Base-by-base conservation (phyloP, 1,139 yeast species). In the Pneumocystis sp. region DNA sequence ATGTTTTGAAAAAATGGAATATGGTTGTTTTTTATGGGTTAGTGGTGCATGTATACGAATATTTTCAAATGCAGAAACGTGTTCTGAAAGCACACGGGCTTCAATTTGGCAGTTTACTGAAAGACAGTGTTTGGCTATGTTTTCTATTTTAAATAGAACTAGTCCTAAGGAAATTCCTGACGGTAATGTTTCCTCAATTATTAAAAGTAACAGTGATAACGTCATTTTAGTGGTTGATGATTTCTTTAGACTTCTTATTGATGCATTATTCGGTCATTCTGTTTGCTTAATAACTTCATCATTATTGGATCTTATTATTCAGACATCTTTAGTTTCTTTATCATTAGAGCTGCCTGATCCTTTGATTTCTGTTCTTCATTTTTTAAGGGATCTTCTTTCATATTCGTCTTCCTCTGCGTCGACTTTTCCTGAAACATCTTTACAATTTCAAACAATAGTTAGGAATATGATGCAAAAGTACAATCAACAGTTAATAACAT, bases 1-100 rank as follows among this genome's bases (percentile, higher is more conserved):
- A 59, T 93, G 95, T 5, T 91, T 89, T 76, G 80, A 84, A 63
- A 76, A 78, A 62, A 86, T 86, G 44, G 83, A 84, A 61, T 83
- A 78, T 72, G 97, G 97, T 1, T 88, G 96, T 74, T 91, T 86
- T 73, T 77, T 91, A 67, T 91, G 96, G 95, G 95, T 89, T 21
- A 86, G 96, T 2, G 97, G 96, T 3, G 82, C 88, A 4, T 78
- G 89, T 40, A 83, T 91, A 65, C 83, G 89, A 68, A 95, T 88
- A 69, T 90, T 82, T 75, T 86, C 88, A 75, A 76, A 63, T 75
- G 81, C 40, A 79, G 82, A 60, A 79, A 79, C 76, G 74, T 76
- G 76, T 29, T 74, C 73, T 31, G 77, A 66, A 6, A 21, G 25
- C 25, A 70, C 72, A 25, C 76, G 77, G 66, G 74, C 74, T 17